Evolutionary conservation across 371 early-diverging fungal species (phyloP).

Genomic region (Mortierella sp.): DNA sequence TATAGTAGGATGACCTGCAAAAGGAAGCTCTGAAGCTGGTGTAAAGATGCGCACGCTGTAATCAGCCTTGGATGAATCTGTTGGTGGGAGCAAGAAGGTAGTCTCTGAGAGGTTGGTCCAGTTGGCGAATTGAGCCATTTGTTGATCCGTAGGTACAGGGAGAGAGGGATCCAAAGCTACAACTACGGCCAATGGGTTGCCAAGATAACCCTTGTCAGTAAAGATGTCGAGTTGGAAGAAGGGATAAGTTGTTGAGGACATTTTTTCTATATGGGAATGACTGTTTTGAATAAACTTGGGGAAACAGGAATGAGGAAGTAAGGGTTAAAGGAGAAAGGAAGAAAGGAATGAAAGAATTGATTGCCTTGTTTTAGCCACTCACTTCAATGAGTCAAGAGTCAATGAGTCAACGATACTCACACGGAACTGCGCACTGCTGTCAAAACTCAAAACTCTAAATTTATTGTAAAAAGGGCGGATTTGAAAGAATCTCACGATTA

Average conservation of each 20-base stretch:
- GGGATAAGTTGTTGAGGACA: conserved; percentile 25
- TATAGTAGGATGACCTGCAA: conserved; percentile 41
- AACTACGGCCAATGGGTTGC: conserved; percentile 42
- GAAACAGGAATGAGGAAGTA: not conserved
- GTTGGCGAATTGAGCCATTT: conserved; percentile 38
- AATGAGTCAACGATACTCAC: not conserved
- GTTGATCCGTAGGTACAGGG: conserved; percentile 24
- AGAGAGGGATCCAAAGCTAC: conserved; percentile 31
- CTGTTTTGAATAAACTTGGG: too few relatives aligned
- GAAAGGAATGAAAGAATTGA: too few relatives aligned
- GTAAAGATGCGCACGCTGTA: conserved; percentile 40
- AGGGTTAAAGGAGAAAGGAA: not conserved
- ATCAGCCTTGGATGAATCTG: conserved; percentile 33
- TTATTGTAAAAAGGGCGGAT: not conserved
- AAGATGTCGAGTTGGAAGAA: conserved; percentile 46
- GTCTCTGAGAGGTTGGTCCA: conserved; percentile 49
- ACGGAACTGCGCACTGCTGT: too few relatives aligned
- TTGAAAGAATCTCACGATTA: not conserved
- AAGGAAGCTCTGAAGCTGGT: conserved; percentile 25
- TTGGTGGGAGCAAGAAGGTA: conserved; percentile 42
- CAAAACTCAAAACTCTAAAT: too few relatives aligned
- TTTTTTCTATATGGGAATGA: too few relatives aligned
- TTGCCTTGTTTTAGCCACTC: too few relatives aligned
- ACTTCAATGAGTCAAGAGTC: too few relatives aligned
- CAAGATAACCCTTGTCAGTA: conserved; percentile 29